Base-by-base conservation (phyloP, 179 eudicot species). In the Patellifolia procumbens region DNA sequence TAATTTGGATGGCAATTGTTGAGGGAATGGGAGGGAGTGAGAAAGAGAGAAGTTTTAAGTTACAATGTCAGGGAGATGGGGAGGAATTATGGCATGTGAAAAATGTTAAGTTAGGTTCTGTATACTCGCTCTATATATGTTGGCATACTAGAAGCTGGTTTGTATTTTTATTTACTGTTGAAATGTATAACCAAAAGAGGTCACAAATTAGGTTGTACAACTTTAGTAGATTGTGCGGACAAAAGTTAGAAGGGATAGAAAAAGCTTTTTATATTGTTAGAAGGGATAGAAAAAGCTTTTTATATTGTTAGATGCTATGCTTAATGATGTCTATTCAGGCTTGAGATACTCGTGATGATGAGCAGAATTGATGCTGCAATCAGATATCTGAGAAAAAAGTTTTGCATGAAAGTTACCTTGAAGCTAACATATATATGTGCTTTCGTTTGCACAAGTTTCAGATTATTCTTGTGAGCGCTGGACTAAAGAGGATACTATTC, bases 341-440 rank as follows among this genome's bases (percentile, higher is more conserved):
- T 53, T 74, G 72, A 73, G 77, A 77, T 80, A 74, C 81, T 74
- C 34, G 52, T 69, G 78, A 74, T 74, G 76, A 83, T 83, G 80
- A 80, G 80, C 34, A 70, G 82, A 78, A 81, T 70, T 45, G 74
- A 83, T 83, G 84, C 86, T 74, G 74, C 84, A 70, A 74, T 64
- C 45, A 78, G 86, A n/a, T 83, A 68, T 77, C 86, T 78, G 79
- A 51, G 43, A 8, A 22, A 75, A 83, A 75, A 80, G 65, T 71
- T 70, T 66, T 49, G 59, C 56, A 48, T 58, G 77, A 78, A 78
- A 83, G 70, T 60, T 72, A 68, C 77, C 73, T 70, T 64, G 80
- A 74, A 80, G 68, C 59, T 69, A 77, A 73, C 77, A 69, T 74
- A 60, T 74, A 71, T 70, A 77, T 68, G 70, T 39, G 67, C 73